phyloP scores from a whole-genome alignment of 768 basidiomycete genomes.

The Boletellus ananas region DNA sequence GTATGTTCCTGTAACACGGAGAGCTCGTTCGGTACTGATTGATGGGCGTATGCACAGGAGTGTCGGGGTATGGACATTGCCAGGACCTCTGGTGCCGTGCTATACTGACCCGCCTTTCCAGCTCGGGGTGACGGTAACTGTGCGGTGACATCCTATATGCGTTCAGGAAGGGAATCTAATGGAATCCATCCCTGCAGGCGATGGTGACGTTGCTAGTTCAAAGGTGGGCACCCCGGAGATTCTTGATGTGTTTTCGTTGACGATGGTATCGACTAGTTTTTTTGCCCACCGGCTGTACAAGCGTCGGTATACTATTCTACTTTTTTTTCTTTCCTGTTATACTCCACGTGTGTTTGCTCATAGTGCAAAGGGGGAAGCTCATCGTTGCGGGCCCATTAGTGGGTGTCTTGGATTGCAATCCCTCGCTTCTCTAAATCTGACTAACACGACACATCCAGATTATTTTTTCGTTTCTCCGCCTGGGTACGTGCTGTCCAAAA shows the following conservation, averaged over 20 bases:
- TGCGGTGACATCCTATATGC: neutral
- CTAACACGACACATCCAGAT: slow-evolving; percentile 4
- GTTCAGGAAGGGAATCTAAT: neutral
- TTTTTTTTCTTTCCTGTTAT: neutral
- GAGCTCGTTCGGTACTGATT: neutral
- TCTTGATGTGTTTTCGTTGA: neutral
- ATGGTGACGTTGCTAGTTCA: slow-evolving; percentile 24
- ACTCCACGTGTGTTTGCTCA: neutral
- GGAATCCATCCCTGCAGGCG: slow-evolving; percentile 9
- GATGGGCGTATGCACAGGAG: slow-evolving; percentile 11
- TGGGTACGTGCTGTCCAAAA: slow-evolving; percentile 9
- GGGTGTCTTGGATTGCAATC: neutral
- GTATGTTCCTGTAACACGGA: too few species aligned
- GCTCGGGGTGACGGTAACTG: slow-evolving; percentile 21
- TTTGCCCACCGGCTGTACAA: slow-evolving; percentile 25
- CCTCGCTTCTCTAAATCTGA: neutral
- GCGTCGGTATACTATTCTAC: slow-evolving; percentile 12
- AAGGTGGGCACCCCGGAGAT: slow-evolving; percentile 2
- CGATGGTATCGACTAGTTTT: slow-evolving; percentile 10
- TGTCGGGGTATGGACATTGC: slow-evolving; percentile 16
- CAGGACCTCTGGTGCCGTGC: neutral
- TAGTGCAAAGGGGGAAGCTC: slow-evolving; percentile 14
- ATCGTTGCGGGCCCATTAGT: slow-evolving; percentile 18
- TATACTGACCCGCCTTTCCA: slow-evolving; percentile 4
- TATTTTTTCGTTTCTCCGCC: slow-evolving; percentile 12